Evolutionary conservation across 2,329 filamentous ascomycete species (phyloP).

Genomic region (Boeremia lycopersici): DNA sequence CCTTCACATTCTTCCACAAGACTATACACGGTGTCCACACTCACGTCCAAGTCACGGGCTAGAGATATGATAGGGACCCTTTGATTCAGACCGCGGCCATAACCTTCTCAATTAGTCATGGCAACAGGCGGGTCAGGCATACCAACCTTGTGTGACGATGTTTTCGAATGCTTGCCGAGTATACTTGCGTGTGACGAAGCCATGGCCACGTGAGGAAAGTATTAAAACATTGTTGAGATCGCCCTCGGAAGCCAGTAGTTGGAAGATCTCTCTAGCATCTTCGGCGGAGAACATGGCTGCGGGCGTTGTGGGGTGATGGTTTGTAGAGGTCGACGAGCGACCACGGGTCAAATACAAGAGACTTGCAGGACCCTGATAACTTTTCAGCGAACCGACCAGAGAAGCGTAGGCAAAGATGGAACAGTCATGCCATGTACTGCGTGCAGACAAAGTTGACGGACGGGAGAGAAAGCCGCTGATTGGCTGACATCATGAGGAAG

Average conservation of each 20-base stretch:
- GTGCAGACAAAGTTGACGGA: not conserved
- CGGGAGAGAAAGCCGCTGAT: constrained; percentile 10
- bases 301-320: not conserved
- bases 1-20: constrained; percentile 25
- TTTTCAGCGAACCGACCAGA: not conserved
- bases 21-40: constrained; percentile 24
- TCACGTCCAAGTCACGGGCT: constrained; percentile 28
- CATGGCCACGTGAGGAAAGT: constrained; percentile 28
- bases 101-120: constrained; percentile 9
- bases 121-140: not conserved
- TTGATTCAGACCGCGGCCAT: constrained; percentile 7
- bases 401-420: not conserved
- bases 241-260: constrained; percentile 25
- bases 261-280: constrained; percentile 37
- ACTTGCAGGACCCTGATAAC: not conserved
- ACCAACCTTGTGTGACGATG: constrained; percentile 24
- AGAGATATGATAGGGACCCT: constrained; percentile 25
- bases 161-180: constrained; percentile 27
- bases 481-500: constrained; percentile 16
- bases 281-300: constrained; percentile 43
- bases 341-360: not conserved
- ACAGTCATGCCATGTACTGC: not conserved
- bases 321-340: not conserved
- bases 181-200: constrained; percentile 34
- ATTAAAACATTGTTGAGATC: constrained; percentile 25